phyloP scores from a whole-genome alignment of 2,329 filamentous ascomycete genomes.

The Ceratocystis variospora region DNA sequence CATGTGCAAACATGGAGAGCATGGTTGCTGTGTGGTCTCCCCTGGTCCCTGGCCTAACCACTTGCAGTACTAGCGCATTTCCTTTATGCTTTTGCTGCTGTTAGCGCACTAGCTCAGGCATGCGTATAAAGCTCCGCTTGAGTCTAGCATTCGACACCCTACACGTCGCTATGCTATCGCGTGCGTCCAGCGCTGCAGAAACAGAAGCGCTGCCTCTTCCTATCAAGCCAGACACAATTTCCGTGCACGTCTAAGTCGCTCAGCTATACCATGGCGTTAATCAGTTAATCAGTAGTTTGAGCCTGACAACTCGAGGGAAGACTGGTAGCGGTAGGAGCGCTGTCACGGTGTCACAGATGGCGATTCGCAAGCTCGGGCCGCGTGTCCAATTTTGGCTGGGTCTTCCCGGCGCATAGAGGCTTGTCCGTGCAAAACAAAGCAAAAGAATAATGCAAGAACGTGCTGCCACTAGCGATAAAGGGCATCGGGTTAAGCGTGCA shows the following conservation, averaged over 20 bases:
- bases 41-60: slow-evolving; percentile 5
- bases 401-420: background rate
- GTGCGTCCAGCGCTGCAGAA: too few relatives aligned
- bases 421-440: background rate
- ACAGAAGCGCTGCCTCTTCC: too few relatives aligned
- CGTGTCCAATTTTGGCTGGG: background rate
- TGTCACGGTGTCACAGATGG: slow-evolving; percentile 4
- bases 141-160: too few relatives aligned
- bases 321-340: slow-evolving; percentile 1
- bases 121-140: too few relatives aligned
- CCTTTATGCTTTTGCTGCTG: background rate
- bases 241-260: background rate
- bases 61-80: background rate
- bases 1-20: background rate
- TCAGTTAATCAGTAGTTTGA: background rate
- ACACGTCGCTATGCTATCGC: too few relatives aligned
- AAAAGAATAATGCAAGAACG: background rate
- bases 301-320: background rate
- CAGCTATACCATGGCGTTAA: background rate
- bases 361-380: slow-evolving; percentile 3
- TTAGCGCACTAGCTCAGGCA: background rate
- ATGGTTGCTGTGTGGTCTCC: background rate
- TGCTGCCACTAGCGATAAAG: background rate
- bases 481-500: background rate
- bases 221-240: too few relatives aligned